A percentile compares a stretch with the other conserved stretches of the same genome.
Conservation (phyloP, 768 basidiomycete species). For the Hericium rajendrae region DNA sequence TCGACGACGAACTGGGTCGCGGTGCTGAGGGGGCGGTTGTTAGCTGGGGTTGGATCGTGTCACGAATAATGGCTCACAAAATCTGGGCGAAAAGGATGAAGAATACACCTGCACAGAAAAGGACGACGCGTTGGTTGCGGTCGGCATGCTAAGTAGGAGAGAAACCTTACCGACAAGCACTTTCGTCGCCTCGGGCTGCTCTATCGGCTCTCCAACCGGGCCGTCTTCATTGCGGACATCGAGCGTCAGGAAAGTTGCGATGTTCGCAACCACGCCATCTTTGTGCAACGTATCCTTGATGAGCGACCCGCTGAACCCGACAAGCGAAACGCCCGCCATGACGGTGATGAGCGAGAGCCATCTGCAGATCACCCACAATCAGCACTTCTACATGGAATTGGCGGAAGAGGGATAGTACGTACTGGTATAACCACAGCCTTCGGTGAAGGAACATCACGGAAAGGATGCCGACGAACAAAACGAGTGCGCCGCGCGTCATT, state of each 20-base stretch:
- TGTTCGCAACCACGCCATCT: slow-evolving; percentile 22
- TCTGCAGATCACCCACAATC: slow-evolving; percentile 30
- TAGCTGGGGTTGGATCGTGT: slow-evolving; percentile 2
- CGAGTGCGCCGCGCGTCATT: slow-evolving; percentile 89
- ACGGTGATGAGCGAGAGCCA: slow-evolving; percentile 89
- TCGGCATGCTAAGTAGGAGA: slow-evolving; percentile 9
- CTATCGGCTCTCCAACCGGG: slow-evolving; percentile 34
- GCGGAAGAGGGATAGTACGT: slow-evolving; percentile 10
- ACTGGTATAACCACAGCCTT: slow-evolving; percentile 84
- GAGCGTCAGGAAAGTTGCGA: slow-evolving; percentile 16
- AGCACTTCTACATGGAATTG: slow-evolving; percentile 3
- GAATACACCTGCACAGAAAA: slow-evolving; percentile 55
- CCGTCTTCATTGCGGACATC: slow-evolving; percentile 17
- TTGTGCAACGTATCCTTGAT: slow-evolving; percentile 65
- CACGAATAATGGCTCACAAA: slow-evolving; percentile 49
- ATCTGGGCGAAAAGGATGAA: slow-evolving; percentile 91
- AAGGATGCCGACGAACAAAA: slow-evolving; percentile 87
- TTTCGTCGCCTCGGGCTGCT: slow-evolving; percentile 54
- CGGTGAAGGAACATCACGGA: slow-evolving; percentile 87
- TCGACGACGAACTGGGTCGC: slow-evolving; percentile 92
- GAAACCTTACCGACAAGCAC: slow-evolving; percentile 59
- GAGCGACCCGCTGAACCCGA: slow-evolving; percentile 85
- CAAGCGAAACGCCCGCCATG: slow-evolving; percentile 73
- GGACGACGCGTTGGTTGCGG: slow-evolving; percentile 13
- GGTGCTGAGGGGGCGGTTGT: slow-evolving; percentile 38